Evolutionary conservation across 306 rosid genomes (phyloP), one percentile per base, ranked within the genome.

Genomic region (Rosa multiflora): DNA sequence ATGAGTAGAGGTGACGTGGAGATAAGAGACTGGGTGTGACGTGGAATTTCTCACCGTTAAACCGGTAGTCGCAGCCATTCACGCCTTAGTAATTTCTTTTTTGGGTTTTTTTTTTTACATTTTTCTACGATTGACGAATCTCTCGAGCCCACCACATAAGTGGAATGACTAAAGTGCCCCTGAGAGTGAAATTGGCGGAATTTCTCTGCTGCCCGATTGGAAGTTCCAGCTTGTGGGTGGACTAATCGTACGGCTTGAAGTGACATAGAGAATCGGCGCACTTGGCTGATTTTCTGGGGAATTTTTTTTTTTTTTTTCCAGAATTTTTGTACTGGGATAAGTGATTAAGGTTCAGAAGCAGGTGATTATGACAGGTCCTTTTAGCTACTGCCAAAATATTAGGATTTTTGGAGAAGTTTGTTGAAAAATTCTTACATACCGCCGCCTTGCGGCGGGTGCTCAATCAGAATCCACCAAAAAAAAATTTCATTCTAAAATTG

Each of bases 11-110:
- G 18, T 84, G 84, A 90, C 92, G 86, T 90, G 90, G 96, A 81
- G 93, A 85, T 84, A 83, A 84, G 89, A 62, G 81, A 88, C n/a
- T 83, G 88, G 90, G 5, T 1, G 49, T 76, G 88, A 80, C 68
- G 83, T 83, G 89, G 89, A 63, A 21, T 14, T 49, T 35, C 1
- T 61, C 78, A 9, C 78, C 58, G 7, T 56, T 10, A 8, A 8
- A 21, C 11, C 12, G 23, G 78, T 12, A 4, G 67, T 5, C 40
- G 59, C 68, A 32, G 53, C 47, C 43, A 20, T 42, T 35, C 2
- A 15, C 14, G 68, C 4, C 29, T 43, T 4, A 75, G 21, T 7
- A 8, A n/a, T 3, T 67, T 67, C 47, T 44, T 9, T 44, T 8
- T 7, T 44, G 8, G 47, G 47, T 7, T 1, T 15, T 10, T 53